Evolutionary conservation across 164 flowering plant species (phyloP).

Genomic region (Liriodendron chinense): DNA sequence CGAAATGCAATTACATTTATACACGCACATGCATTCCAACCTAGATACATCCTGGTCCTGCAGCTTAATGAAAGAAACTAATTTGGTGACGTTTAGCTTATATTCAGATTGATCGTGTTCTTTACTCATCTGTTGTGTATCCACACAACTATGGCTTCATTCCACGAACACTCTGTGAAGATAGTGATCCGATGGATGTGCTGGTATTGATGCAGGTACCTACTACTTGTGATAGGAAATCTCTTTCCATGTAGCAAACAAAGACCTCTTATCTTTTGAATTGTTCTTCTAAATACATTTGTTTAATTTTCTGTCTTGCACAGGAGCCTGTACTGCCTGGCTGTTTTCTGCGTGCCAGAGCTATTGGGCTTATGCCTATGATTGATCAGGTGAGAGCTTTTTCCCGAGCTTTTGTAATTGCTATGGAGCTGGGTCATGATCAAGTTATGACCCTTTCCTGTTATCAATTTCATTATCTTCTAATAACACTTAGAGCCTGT

Average conservation of each 20-base stretch:
- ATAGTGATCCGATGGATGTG: conserved; percentile 93
- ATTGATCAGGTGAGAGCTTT: conserved; percentile 65
- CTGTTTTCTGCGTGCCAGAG: conserved; percentile 82
- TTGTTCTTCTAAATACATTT: not conserved
- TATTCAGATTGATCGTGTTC: conserved; percentile 76
- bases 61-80: not conserved
- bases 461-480: not conserved
- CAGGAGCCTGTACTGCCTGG: conserved; percentile 88
- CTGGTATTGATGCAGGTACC: conserved; percentile 86
- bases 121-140: conserved; percentile 90
- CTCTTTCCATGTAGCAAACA: not conserved
- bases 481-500: too few relatives aligned
- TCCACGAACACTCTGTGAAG: conserved; percentile 85
- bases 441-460: not conserved
- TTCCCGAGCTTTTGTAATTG: not conserved
- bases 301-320: conserved; percentile 5
- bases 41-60: not conserved
- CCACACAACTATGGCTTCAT: conserved; percentile 97
- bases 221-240: not conserved
- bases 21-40: not conserved
- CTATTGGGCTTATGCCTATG: conserved; percentile 93
- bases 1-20: not conserved
- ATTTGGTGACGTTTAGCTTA: not conserved
- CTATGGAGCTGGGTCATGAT: not conserved
- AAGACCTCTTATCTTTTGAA: not conserved